These are phyloP conservation scores for Vinca minor DNA, from an alignment of 257 asterid genomes.

Conservation along the genomic window DNA sequence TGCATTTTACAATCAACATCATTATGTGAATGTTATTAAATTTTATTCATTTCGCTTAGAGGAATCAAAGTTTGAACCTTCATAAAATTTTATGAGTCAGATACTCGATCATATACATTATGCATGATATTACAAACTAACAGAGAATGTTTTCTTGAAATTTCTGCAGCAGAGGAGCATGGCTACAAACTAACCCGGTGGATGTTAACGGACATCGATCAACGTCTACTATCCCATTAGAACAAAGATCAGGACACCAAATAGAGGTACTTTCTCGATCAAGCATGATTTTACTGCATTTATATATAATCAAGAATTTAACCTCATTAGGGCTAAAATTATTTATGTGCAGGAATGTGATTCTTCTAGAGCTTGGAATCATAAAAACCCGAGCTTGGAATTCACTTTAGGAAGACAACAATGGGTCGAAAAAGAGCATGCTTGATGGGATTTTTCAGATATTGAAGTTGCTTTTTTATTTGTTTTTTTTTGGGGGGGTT, in stretches of 20 bases:
- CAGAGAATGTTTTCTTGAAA: slow-evolving; percentile 1
- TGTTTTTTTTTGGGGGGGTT: neutral
- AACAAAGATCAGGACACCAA: slow-evolving; percentile 32
- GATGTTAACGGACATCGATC: slow-evolving; percentile 44
- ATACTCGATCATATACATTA: no score
- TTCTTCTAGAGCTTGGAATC: slow-evolving; percentile 19
- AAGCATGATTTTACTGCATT: neutral
- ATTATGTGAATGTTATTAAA: no score
- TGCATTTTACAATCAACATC: no score
- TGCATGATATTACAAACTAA: neutral
- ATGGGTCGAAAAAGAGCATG: slow-evolving; percentile 33
- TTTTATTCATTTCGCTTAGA: no score
- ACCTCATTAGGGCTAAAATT: neutral
- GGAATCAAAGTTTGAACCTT: no score
- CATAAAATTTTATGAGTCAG: no score
- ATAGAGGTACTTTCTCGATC: slow-evolving; percentile 33
- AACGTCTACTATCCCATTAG: slow-evolving; percentile 46
- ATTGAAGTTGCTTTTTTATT: neutral
- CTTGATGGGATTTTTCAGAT: slow-evolving; percentile 17
- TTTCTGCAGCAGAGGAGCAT: slow-evolving; percentile 56
- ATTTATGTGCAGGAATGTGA: slow-evolving; percentile 38
- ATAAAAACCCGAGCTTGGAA: slow-evolving; percentile 42
- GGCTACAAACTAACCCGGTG: slow-evolving; percentile 46
- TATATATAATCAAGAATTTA: no score
- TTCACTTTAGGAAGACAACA: slow-evolving; percentile 47